Conservation (phyloP, 495 filamentous ascomycete species). For the Neurospora hispaniola region DNA sequence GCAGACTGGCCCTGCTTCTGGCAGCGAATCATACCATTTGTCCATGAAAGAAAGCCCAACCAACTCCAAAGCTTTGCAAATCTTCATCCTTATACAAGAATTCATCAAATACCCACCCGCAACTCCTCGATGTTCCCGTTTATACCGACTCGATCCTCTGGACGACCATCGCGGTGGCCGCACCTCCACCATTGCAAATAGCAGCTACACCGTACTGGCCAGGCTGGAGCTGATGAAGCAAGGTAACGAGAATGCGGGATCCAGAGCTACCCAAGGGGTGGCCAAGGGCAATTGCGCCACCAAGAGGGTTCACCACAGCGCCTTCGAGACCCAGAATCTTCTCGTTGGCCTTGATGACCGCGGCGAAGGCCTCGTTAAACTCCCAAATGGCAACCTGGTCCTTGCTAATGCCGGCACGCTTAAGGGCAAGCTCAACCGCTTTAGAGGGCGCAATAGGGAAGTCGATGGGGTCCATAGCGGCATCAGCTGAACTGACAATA, state of each 20-base stretch:
- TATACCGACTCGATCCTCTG: slow-evolving; percentile 67
- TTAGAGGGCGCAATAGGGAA: slow-evolving; percentile 90
- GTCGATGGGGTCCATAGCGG: slow-evolving; percentile 85
- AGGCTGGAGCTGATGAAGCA: slow-evolving; percentile 80
- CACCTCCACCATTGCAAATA: slow-evolving; percentile 94
- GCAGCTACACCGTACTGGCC: slow-evolving; percentile 92
- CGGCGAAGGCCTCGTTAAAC: slow-evolving; percentile 97
- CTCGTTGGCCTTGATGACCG: slow-evolving; percentile 89
- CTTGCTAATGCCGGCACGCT: slow-evolving; percentile 77
- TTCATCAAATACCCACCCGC: background rate
- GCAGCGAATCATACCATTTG: background rate
- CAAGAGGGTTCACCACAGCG: slow-evolving; percentile 74
- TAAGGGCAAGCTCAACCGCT: slow-evolving; percentile 82
- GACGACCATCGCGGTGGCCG: slow-evolving; percentile 83
- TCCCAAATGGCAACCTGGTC: slow-evolving; percentile 91
- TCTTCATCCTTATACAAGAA: background rate
- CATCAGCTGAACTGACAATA: slow-evolving; percentile 80
- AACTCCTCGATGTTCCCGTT: slow-evolving; percentile 3
- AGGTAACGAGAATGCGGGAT: slow-evolving; percentile 78
- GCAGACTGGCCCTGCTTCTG: background rate
- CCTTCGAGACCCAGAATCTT: slow-evolving; percentile 75
- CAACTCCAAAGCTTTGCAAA: background rate
- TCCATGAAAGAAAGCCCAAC: background rate
- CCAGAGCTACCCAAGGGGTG: slow-evolving; percentile 93
- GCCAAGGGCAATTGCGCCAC: slow-evolving; percentile 88